Evolutionary conservation across 2,329 filamentous ascomycete species (phyloP).

Genomic region (Dactylellina leptospora): DNA sequence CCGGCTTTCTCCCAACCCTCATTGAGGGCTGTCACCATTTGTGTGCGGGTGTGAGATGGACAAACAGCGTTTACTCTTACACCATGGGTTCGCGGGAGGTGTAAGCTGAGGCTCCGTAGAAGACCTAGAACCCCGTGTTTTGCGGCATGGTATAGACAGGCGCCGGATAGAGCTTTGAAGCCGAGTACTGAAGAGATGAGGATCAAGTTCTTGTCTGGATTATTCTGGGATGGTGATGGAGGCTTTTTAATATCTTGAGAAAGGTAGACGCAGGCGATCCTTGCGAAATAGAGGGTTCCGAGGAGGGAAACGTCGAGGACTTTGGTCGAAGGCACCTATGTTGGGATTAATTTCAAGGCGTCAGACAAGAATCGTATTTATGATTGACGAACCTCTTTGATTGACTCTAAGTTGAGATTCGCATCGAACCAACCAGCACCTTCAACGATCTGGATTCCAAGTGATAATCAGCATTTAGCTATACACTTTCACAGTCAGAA

Average conservation of each 20-base stretch:
- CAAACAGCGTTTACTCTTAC: slow-evolving; percentile 64
- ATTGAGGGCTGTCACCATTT: slow-evolving; percentile 61
- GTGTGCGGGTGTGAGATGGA: slow-evolving; percentile 64
- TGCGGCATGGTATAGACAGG: slow-evolving; percentile 64
- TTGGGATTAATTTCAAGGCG: neutral
- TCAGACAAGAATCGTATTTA: slow-evolving; percentile 11
- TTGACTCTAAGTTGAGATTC: slow-evolving; percentile 61
- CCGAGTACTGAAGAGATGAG: slow-evolving; percentile 64
- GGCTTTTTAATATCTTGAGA: slow-evolving; percentile 58
- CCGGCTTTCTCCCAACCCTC: slow-evolving; percentile 60
- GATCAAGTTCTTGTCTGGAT: slow-evolving; percentile 61
- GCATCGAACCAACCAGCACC: slow-evolving; percentile 63
- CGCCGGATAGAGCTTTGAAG: slow-evolving; percentile 64
- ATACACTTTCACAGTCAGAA: neutral
- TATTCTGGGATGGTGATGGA: slow-evolving; percentile 34
- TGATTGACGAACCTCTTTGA: slow-evolving; percentile 62
- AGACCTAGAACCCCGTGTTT: slow-evolving; percentile 66
- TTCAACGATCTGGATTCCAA: slow-evolving; percentile 59
- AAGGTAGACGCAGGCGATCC: slow-evolving; percentile 65
- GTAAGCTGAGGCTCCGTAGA: slow-evolving; percentile 62
- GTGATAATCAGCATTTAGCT: neutral
- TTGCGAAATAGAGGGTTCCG: slow-evolving; percentile 63
- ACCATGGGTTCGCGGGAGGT: slow-evolving; percentile 57
- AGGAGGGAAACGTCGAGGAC: slow-evolving; percentile 64
- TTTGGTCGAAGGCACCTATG: slow-evolving; percentile 59